Evolutionary conservation across 2,329 filamentous ascomycete species (phyloP).

Genomic region (Exophiala sp.): DNA sequence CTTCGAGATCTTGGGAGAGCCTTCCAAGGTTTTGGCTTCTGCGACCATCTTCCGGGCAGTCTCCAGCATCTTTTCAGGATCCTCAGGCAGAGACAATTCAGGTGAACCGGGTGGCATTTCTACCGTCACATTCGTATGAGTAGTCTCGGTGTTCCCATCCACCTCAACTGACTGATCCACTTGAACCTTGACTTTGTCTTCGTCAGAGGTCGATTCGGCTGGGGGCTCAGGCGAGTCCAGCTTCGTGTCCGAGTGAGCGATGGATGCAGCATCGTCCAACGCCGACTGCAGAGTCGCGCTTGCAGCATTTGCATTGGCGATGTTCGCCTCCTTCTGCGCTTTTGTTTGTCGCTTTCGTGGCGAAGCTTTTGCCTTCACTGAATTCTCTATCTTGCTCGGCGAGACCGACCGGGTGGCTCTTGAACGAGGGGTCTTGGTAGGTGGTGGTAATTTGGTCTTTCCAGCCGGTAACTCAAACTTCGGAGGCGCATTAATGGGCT

Average conservation of each 20-base stretch:
- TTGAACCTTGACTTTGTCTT: constrained; percentile 59
- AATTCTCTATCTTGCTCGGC: constrained; percentile 41
- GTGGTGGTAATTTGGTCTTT: constrained; percentile 31
- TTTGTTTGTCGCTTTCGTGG: constrained; percentile 50
- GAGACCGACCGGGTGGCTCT: constrained; percentile 57
- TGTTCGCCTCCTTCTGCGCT: constrained; percentile 45
- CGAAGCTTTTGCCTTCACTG: constrained; percentile 39
- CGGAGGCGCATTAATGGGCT: constrained; percentile 74
- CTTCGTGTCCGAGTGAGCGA: constrained; percentile 28
- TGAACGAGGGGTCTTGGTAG: constrained; percentile 31
- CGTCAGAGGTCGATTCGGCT: constrained; percentile 26
- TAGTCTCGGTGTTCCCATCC: constrained; percentile 60
- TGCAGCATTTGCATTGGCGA: constrained; percentile 45
- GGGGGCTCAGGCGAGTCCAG: constrained; percentile 11
- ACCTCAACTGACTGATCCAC: constrained; percentile 66
- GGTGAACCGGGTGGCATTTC: constrained; percentile 64
- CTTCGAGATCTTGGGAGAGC: constrained; percentile 39
- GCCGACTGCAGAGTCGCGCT: constrained; percentile 45
- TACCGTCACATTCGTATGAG: constrained; percentile 66
- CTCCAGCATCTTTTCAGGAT: constrained; percentile 75
- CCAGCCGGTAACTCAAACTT: constrained; percentile 60
- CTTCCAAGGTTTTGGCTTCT: constrained; percentile 51
- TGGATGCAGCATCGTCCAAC: constrained; percentile 40
- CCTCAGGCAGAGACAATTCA: constrained; percentile 66
- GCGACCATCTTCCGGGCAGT: constrained; percentile 85